Percentiles rank a stretch among this genome's conserved stretches.
These are phyloP conservation scores for Argentina anserina DNA, from an alignment of 306 rosid genomes.

Conservation along the genomic window DNA sequence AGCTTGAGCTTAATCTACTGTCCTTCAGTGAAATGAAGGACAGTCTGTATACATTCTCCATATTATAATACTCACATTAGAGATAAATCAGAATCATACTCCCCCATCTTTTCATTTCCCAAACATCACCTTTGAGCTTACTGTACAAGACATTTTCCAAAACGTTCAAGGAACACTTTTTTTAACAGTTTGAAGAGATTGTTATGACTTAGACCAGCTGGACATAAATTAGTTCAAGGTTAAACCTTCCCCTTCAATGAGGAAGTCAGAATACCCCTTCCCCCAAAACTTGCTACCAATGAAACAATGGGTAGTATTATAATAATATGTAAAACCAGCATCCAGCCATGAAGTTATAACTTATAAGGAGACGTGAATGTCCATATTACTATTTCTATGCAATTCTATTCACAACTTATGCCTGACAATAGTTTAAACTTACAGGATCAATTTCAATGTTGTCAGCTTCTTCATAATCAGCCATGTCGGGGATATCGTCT, in stretches of 20 bases:
- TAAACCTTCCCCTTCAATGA: background rate
- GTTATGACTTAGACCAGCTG: background rate
- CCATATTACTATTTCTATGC: background rate
- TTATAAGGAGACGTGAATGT: background rate
- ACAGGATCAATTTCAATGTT: slow-evolving; percentile 80
- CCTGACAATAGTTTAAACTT: slow-evolving; percentile 30
- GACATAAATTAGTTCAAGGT: background rate
- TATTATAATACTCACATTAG: background rate
- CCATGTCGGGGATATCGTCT: slow-evolving; percentile 91
- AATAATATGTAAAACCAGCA: background rate
- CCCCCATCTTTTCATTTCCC: background rate
- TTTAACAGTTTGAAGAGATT: background rate
- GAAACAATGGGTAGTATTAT: background rate
- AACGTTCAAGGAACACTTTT: background rate
- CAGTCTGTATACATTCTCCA: background rate
- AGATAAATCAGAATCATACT: background rate
- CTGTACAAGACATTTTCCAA: background rate
- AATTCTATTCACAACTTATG: background rate
- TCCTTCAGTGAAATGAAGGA: background rate
- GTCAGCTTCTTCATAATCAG: slow-evolving; percentile 72
- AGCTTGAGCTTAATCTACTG: background rate
- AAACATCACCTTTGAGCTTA: background rate
- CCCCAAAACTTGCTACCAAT: background rate
- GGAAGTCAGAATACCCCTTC: background rate
- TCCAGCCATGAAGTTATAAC: background rate